phyloP scores from a whole-genome alignment of 306 rosid genomes.

The Prunus mume region DNA sequence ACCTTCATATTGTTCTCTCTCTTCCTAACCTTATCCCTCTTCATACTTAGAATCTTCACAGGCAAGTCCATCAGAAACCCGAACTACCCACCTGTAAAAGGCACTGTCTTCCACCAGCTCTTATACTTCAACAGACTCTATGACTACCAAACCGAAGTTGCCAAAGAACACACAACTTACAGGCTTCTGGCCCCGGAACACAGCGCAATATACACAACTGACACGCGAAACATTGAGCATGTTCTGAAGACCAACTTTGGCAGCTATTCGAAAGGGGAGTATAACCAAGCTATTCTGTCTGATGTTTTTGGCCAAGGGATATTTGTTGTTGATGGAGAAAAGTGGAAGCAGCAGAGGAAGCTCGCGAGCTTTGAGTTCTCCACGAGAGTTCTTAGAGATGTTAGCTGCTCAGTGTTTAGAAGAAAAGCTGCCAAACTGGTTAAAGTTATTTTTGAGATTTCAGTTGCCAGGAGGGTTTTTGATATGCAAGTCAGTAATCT shows the following conservation, averaged over 20 bases:
- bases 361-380: conserved; percentile 70
- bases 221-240: conserved; percentile 15
- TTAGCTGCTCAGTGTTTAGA: conserved; percentile 53
- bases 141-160: conserved; percentile 1
- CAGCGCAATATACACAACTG: conserved; percentile 10
- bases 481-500: conserved; percentile 57
- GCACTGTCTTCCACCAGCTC: conserved; percentile 13
- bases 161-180: conserved; percentile 14
- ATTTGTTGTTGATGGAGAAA: conserved; percentile 60
- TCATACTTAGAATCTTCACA: conserved; percentile 25
- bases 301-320: conserved; percentile 74
- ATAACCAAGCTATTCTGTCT: not conserved
- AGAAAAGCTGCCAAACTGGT: conserved; percentile 55
- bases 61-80: conserved; percentile 57
- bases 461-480: conserved; percentile 36
- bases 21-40: conserved; percentile 27
- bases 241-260: conserved; percentile 23
- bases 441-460: conserved; percentile 26
- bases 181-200: conserved; percentile 8
- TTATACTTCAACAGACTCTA: conserved; percentile 10
- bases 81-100: conserved; percentile 29
- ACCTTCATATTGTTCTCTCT: conserved; percentile 27
- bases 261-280: conserved; percentile 1
- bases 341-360: conserved; percentile 77
- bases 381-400: conserved; percentile 66